Evolutionary conservation across 306 rosid species (phyloP).

Genomic region (Fragaria nilgerrensis): DNA sequence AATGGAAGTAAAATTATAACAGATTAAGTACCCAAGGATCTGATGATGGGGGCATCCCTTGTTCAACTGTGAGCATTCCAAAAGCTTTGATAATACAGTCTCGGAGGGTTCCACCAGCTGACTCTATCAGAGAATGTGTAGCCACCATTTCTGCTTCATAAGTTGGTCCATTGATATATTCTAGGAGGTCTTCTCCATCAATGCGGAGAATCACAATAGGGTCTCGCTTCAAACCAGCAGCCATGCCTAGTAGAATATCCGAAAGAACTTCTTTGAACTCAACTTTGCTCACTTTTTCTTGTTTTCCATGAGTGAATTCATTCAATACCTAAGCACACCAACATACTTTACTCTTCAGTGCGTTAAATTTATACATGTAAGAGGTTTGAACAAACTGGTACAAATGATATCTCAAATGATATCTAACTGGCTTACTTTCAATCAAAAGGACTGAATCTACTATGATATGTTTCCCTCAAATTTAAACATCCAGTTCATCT

Average conservation of each 20-base stretch:
- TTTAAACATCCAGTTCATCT: neutral
- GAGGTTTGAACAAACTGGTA: neutral
- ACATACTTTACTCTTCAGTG: neutral
- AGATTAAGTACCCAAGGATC: conserved; percentile 77
- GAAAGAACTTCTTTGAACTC: conserved; percentile 93
- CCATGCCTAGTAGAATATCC: conserved; percentile 91
- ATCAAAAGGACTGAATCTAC: neutral
- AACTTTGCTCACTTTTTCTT: conserved; percentile 77
- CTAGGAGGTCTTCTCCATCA: conserved; percentile 91
- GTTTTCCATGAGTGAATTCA: conserved; percentile 92
- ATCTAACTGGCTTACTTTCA: neutral
- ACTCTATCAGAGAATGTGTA: conserved; percentile 46
- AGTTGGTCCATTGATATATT: conserved; percentile 58
- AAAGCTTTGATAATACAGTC: conserved; percentile 63
- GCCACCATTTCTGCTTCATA: conserved; percentile 70
- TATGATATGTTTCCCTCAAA: neutral
- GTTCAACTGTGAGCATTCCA: conserved; percentile 74
- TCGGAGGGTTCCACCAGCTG: conserved; percentile 43
- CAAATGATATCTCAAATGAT: neutral
- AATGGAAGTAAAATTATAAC: neutral
- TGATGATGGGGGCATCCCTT: conserved; percentile 88
- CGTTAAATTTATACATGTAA: neutral
- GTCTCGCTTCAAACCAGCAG: conserved; percentile 92
- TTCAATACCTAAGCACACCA: conserved; percentile 56
- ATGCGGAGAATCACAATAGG: conserved; percentile 91